These are phyloP conservation scores for Didymella keratinophila DNA, from an alignment of 2,329 filamentous ascomycete genomes.

Conservation along the genomic window DNA sequence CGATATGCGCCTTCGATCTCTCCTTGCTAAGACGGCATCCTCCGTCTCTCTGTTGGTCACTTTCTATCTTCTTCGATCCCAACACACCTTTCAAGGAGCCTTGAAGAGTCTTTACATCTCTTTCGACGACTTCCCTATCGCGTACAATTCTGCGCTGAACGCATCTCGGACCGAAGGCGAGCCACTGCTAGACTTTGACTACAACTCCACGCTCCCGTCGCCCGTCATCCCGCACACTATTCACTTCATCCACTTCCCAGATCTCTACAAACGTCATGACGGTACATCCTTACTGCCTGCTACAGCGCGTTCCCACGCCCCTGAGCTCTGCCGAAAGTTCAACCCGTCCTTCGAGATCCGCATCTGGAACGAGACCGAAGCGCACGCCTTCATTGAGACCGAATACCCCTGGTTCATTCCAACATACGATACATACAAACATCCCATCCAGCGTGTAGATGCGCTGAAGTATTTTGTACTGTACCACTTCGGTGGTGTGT, in stretches of 20 bases:
- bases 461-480: slow-evolving; percentile 38
- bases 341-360: slow-evolving; percentile 30
- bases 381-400: slow-evolving; percentile 23
- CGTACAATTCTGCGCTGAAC: slow-evolving; percentile 23
- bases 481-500: slow-evolving; percentile 36
- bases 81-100: slow-evolving; percentile 21
- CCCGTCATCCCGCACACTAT: slow-evolving; percentile 23
- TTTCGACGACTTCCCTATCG: slow-evolving; percentile 21
- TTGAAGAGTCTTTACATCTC: slow-evolving; percentile 15
- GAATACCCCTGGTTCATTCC: slow-evolving; percentile 32
- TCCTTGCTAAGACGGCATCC: not conserved
- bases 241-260: slow-evolving; percentile 29
- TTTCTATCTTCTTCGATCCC: slow-evolving; percentile 11
- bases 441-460: slow-evolving; percentile 40
- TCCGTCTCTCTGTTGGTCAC: not conserved
- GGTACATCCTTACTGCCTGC: slow-evolving; percentile 7
- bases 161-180: slow-evolving; percentile 13
- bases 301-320: slow-evolving; percentile 23
- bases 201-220: slow-evolving; percentile 13
- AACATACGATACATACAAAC: slow-evolving; percentile 33
- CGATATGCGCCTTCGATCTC: slow-evolving; percentile 5
- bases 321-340: slow-evolving; percentile 27
- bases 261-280: slow-evolving; percentile 23
- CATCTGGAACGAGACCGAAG: slow-evolving; percentile 30
- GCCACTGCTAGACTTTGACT: slow-evolving; percentile 21